Base-by-base conservation (phyloP, 148 eudicot species). In the Beta vulgaris region DNA sequence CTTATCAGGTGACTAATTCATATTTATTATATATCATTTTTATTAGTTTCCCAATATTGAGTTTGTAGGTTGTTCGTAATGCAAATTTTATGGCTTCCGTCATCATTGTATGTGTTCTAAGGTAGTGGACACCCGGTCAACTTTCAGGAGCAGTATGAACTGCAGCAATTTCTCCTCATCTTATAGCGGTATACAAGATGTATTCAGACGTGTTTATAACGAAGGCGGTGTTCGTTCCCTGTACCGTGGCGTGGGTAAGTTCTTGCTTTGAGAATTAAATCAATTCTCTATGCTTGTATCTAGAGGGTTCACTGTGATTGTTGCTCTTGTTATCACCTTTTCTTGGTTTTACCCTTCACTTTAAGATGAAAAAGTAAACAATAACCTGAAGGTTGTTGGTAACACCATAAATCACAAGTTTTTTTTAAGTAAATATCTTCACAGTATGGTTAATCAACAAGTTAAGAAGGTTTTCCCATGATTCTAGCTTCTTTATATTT, bases 161-260 rank as follows among this genome's bases (percentile, higher is more conserved):
- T 57, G 63, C 31, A 23, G 76, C 66, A 76, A 81, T 23, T 42
- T 82, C 43, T 84, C 79, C 26, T 76, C 91, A 77, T 80, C 82
- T 18, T 96, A 96, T 78, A 76, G 60, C 79, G 98, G 99, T 72
- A 88, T 92, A 77, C 82, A 72, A 77, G 85, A 96, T 84, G 98
- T 89, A 11, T 77, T 96, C 49, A 82, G 69, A 81, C 81, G 83
- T 73, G 99, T 92, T 71, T 92, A 96, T 87, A 91, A 62, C 69
- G 87, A 91, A 73, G 97, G 98, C 28, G 99, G 99, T 81, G 80
- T 82, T 6, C 99, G 94, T 53, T 91, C 77, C 36, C 82, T 96
- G 59, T 96, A 96, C 77, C 92, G 99, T 32, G 99, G 99, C 77
- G 84, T 96, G 82, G 96, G 99, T 95, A 92, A 53, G 78, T 73